Base-by-base conservation (phyloP, 192 early-diverging fungal genomes). In the Podila verticillata region DNA sequence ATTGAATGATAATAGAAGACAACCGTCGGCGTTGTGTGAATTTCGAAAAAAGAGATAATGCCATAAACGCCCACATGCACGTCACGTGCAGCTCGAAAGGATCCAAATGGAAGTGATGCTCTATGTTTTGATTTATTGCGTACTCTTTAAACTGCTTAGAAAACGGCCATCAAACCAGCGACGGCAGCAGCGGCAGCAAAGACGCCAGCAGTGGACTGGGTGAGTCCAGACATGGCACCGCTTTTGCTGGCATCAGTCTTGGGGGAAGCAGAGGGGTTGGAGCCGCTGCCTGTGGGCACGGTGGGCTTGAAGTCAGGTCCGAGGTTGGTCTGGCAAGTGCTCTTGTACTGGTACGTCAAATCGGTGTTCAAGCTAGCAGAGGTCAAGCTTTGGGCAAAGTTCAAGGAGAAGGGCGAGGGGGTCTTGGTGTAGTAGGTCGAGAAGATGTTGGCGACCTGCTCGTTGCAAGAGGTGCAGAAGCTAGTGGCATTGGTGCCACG, bases 361-460 rank as follows among this genome's bases (percentile, higher is more conserved):
- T 73, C 64, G 19, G 0, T 13, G 29, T 59, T 65, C 3, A 36
- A 66, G 13, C 9, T 29, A 7, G 7, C 31, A n/a, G 35, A 59
- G 57, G n/a, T 59, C 57, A 65, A 59, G 19, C 31, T 12, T n/a
- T 72, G 75, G 1, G 29, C 56, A 68, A 80, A 64, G 66, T 68
- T 80, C 57, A 80, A 35, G 28, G 39, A 28, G 20, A 31, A 72
- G 7, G 77, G 58, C 2, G 75, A 61, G 30, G 75, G 75, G 22
- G 5, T 68, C 65, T 72, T 72, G n/a, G 63, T 63, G 69, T 72
- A 80, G 47, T 80, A 68, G 54, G 68, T 80, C 13, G 66, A 68
- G 32, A 80, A 80, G 61, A 80, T 65, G 66, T 80, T 80, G 51
- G 77, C 77, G 9, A 80, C 66, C 61, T 72, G 61, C 31, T 80